Base-by-base conservation (phyloP, 805 yeast genomes). In the Nadsonia fulvescens region DNA sequence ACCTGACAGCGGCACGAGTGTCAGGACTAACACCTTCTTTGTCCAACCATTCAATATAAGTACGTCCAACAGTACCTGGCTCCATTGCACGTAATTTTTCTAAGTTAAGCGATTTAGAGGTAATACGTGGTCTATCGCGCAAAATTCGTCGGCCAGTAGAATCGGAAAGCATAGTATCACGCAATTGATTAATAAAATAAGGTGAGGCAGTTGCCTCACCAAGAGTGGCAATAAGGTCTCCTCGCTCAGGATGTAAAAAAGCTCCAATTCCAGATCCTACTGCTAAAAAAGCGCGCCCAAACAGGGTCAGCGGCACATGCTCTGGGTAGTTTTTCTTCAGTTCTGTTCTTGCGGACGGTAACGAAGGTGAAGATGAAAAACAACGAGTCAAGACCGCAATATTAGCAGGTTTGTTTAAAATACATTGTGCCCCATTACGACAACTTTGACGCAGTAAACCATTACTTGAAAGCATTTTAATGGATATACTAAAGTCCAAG, bases 11-110 rank as follows among this genome's bases (percentile, higher is more conserved):
- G 3, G 74, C 82, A 39, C 98, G 61, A 0, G 93, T 83, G 45
- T 89, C 98, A 2, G 95, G 94, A 3, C 89, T 71, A 1, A 79
- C 93, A 1, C 86, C 82, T 48, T 89, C 95, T 23, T 67, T 60
- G 29, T 72, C 73, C 10, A 82, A 58, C 93, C 94, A 82, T 20
- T 61, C 56, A 21, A 73, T 61, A 44, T 82, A 89, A n/a, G 73
- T 66, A 27, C 63, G 54, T 2, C 96, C 98, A 20, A 89, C 51
- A 0, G 93, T 63, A 37, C 69, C 70, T 11, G 54, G 54, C 0
- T 92, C 89, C 28, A 73, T 53, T 17, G 49, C 37, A 18, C 70
- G 51, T 29, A 86, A 54, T 22, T 66, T 47, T 5, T 63, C 73
- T 37, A 76, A 54, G 37, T 81, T 59, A 23, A 89, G 54, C 1